A percentile compares a stretch with the other conserved stretches of the same genome.
Evolutionary conservation across 176 grass and related monocot genomes (phyloP).

Genomic region (Aegilops bicornis): DNA sequence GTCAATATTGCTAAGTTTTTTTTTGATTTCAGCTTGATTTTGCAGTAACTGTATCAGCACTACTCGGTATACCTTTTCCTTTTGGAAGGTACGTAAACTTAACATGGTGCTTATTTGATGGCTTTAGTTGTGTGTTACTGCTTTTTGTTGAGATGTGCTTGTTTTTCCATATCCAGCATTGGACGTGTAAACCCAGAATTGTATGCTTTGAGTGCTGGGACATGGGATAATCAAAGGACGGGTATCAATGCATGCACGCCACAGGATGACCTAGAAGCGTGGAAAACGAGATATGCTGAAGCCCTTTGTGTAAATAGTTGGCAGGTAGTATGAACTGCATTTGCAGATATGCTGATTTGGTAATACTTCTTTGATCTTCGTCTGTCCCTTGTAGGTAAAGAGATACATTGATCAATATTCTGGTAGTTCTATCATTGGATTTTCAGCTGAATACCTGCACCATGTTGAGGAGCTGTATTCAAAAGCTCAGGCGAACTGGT

Average conservation of each 20-base stretch:
- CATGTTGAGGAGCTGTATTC: constrained; percentile 58
- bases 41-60: constrained; percentile 87
- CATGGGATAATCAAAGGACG: constrained; percentile 61
- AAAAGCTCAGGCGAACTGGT: constrained; percentile 67
- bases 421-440: constrained; percentile 89
- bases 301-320: constrained; percentile 85
- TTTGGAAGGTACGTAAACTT: constrained; percentile 78
- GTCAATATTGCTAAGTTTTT: constrained; percentile 27
- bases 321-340: constrained; percentile 67
- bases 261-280: constrained; percentile 62
- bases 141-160: constrained; percentile 25
- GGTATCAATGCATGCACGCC: constrained; percentile 30
- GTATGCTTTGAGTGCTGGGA: constrained; percentile 76
- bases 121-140: constrained; percentile 21
- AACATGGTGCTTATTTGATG: constrained; percentile 24
- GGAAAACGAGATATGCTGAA: constrained; percentile 81
- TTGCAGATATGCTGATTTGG: background rate
- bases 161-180: constrained; percentile 61
- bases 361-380: constrained; percentile 14
- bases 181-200: constrained; percentile 87
- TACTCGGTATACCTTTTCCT: constrained; percentile 96
- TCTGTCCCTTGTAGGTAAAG: constrained; percentile 64
- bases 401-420: constrained; percentile 91
- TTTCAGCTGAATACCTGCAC: constrained; percentile 69
- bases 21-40: constrained; percentile 83